Evolutionary conservation across 192 early-diverging fungal species (phyloP), one percentile per base, ranked within the genome.

Genomic region (Coemansia sp.): DNA sequence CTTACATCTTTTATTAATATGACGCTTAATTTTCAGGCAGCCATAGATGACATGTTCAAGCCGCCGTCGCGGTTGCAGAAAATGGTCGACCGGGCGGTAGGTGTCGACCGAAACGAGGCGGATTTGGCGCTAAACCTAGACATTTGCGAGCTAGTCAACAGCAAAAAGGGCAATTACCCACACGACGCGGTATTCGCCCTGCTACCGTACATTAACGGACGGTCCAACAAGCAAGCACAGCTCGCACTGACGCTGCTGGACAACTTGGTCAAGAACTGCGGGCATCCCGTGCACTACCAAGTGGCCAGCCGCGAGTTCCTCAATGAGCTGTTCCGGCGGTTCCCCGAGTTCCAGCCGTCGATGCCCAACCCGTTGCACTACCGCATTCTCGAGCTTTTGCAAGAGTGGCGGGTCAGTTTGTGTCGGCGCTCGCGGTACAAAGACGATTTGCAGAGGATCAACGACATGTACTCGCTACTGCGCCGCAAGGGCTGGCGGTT

Each of bases 191-290:
- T 76, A 7, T 75, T 82, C 58, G 69, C 68, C 11, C 55, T 82
- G 13, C 67, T 82, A 2, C 72, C 71, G 4, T 78, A 80, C 49
- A 74, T 82, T 69, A 82, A 82, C 78, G 75, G 77, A n/a, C 79
- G 75, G 58, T 71, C 73, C 27, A 68, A 67, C 47, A 60, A 35
- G 40, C 83, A 82, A 59, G 83, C 72, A 3, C 75, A 73, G 30
- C 64, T 76, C 41, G 73, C 79, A 6, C 75, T 82, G 27, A 63
- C 89, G 90, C 86, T 99, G 5, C 85, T 99, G 24, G 98, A 99
- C 75, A 92, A 94, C 68, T 93, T 95, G 67, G 93, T 98, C 68
- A 99, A 99, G 81, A 99, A 99, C 76, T 99, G 98, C 74, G 97
- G 97, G 0, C 94, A 97, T 74, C 89, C 98, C 3, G 98, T 99